Percentiles rank a stretch among this genome's conserved stretches.
Conservation (phyloP, 129 eudicot genomes). For the Glebionis coronaria region DNA sequence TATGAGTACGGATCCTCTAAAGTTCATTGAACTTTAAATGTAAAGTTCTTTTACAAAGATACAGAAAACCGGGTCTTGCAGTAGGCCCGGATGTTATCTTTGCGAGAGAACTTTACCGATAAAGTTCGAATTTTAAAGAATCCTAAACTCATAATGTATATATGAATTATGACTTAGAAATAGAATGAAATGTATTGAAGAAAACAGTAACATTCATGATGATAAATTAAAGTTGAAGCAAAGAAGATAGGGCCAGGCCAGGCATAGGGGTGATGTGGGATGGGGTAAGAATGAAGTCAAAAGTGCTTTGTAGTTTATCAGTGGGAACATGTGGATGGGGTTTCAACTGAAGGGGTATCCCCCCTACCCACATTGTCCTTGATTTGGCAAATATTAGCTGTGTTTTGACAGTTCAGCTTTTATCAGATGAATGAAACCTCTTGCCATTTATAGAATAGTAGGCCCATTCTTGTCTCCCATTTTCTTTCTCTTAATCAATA, state of each 20-base stretch:
- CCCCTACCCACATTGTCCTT: conserved; percentile 31
- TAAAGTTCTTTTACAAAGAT: too few species aligned
- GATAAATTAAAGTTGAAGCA: conserved; percentile 29
- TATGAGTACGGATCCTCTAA: too few species aligned
- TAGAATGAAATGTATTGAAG: not conserved
- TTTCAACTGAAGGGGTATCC: conserved; percentile 15
- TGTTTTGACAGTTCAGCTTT: conserved; percentile 37
- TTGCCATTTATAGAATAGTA: conserved; percentile 21
- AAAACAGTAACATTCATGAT: not conserved
- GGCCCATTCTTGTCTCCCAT: conserved; percentile 19
- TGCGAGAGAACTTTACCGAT: too few species aligned
- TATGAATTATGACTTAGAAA: conserved; percentile 8
- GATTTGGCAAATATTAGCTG: conserved; percentile 28
- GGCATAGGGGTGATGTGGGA: not conserved
- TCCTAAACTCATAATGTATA: too few species aligned
- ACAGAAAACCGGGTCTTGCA: too few species aligned
- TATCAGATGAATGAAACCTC: conserved; percentile 22
- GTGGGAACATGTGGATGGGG: conserved; percentile 40
- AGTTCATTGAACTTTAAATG: too few species aligned
- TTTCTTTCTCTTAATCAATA: conserved; percentile 2
- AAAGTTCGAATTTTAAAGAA: too few species aligned
- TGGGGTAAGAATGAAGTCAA: conserved; percentile 30
- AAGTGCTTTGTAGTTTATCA: conserved; percentile 32
- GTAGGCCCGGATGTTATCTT: too few species aligned
- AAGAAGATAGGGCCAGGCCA: not conserved